These are phyloP conservation scores for Stagonosporopsis rhizophila DNA, from an alignment of 2,329 filamentous ascomycete genomes.

Conservation along the genomic window DNA sequence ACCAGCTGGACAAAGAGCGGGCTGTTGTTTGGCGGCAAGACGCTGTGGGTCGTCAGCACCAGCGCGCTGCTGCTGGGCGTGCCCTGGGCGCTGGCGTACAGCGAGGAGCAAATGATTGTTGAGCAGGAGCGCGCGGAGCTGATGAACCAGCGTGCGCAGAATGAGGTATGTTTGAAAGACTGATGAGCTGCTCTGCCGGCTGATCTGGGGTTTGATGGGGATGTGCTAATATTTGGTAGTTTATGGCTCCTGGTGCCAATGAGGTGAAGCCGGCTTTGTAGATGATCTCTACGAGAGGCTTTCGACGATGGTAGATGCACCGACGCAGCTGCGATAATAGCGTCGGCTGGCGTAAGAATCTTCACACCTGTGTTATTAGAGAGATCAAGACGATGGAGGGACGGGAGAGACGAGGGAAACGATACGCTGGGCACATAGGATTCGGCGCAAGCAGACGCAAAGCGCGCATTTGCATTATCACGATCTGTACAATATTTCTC, in stretches of 20 bases:
- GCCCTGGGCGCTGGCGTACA: slow-evolving; percentile 89
- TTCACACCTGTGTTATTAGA: slow-evolving; percentile 34
- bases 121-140: slow-evolving; percentile 98
- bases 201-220: not conserved
- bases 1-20: slow-evolving; percentile 66
- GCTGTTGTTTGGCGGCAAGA: slow-evolving; percentile 78
- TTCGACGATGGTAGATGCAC: not conserved
- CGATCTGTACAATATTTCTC: slow-evolving; percentile 41
- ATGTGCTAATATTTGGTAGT: slow-evolving; percentile 32
- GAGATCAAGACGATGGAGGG: slow-evolving; percentile 11
- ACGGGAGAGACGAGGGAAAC: slow-evolving; percentile 11
- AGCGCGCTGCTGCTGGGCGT: slow-evolving; percentile 89
- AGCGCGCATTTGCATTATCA: slow-evolving; percentile 18
- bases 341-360: slow-evolving; percentile 14
- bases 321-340: not conserved
- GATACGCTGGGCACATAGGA: slow-evolving; percentile 23
- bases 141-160: slow-evolving; percentile 85
- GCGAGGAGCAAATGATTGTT: slow-evolving; percentile 94
- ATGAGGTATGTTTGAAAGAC: slow-evolving; percentile 65
- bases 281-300: not conserved
- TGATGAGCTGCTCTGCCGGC: not conserved
- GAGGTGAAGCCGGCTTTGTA: slow-evolving; percentile 48
- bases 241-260: slow-evolving; percentile 44
- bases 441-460: slow-evolving; percentile 21
- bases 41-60: slow-evolving; percentile 89